phyloP scores from a whole-genome alignment of 2,329 filamentous ascomycete genomes.

The Thelonectria olida region DNA sequence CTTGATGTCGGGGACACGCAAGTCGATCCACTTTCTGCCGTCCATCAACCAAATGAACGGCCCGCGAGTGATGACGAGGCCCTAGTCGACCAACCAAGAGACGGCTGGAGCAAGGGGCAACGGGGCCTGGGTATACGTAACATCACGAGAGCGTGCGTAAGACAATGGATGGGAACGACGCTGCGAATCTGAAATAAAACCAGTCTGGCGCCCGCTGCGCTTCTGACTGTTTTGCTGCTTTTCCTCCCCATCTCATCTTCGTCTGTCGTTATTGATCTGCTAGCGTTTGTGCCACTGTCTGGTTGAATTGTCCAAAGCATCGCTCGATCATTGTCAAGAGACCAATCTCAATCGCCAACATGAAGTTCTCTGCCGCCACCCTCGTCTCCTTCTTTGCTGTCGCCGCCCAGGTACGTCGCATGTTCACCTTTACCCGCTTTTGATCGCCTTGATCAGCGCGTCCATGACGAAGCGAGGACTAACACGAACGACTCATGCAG shows the following conservation, averaged over 20 bases:
- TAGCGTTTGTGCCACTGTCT: not conserved
- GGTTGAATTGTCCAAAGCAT: not conserved
- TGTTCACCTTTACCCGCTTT: not conserved
- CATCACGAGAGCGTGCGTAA: conserved; percentile 15
- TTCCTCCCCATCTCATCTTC: not conserved
- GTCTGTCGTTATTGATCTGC: conserved; percentile 8
- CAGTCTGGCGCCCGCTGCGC: not conserved
- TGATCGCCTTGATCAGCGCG: no score
- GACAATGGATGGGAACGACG: not conserved
- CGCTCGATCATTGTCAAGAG: not conserved
- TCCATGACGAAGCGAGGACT: not conserved
- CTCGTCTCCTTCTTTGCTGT: conserved; percentile 1
- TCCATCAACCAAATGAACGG: conserved; percentile 4
- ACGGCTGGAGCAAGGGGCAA: not conserved
- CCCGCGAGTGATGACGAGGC: conserved; percentile 10
- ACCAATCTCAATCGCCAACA: not conserved
- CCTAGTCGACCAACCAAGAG: conserved; percentile 8
- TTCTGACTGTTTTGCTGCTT: not conserved
- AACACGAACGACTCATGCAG: not conserved
- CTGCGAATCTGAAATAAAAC: not conserved
- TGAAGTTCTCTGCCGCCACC: conserved; percentile 14
- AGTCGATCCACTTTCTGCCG: conserved; percentile 12
- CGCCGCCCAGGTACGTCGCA: conserved; percentile 6
- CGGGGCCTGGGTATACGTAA: conserved; percentile 9
- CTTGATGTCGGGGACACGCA: conserved; percentile 5